A percentile compares a stretch with the other conserved stretches of the same genome.
Conservation (phyloP, 257 asterid species). For the Rhazya stricta region DNA sequence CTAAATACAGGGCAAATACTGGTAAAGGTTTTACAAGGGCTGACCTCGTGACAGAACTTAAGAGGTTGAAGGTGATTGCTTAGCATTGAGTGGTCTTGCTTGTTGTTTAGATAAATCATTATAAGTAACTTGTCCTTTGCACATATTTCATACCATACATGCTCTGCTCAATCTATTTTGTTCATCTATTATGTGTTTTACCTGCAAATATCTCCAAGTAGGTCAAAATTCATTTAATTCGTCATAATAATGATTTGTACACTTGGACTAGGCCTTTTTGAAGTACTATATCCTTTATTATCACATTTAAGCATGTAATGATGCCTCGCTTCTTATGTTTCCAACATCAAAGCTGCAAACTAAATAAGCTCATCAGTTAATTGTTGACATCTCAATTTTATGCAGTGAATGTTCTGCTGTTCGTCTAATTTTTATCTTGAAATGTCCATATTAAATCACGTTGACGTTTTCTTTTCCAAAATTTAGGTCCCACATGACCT, state of each 20-base stretch:
- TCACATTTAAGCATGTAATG: background rate
- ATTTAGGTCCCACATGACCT: constrained; percentile 72
- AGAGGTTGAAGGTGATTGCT: constrained; percentile 52
- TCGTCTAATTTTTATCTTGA: background rate
- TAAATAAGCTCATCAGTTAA: background rate
- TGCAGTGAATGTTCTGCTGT: background rate
- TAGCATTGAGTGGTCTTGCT: background rate
- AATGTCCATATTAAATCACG: background rate
- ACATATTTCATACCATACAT: background rate
- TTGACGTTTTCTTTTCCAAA: constrained; percentile 13
- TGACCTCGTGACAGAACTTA: constrained; percentile 59
- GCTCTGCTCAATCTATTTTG: background rate
- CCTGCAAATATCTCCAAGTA: background rate
- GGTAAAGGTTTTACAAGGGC: constrained; percentile 63
- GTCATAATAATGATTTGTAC: background rate
- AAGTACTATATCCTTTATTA: background rate
- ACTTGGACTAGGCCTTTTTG: background rate
- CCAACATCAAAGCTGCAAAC: background rate
- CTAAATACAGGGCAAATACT: constrained; percentile 62
- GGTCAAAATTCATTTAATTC: background rate
- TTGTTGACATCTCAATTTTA: background rate
- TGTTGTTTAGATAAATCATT: background rate
- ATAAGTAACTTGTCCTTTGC: background rate
- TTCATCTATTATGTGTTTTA: background rate
- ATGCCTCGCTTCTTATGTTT: background rate